These are phyloP conservation scores for Pichia rugopelliculosa DNA, from an alignment of 805 yeast species.

Conservation along the genomic window DNA sequence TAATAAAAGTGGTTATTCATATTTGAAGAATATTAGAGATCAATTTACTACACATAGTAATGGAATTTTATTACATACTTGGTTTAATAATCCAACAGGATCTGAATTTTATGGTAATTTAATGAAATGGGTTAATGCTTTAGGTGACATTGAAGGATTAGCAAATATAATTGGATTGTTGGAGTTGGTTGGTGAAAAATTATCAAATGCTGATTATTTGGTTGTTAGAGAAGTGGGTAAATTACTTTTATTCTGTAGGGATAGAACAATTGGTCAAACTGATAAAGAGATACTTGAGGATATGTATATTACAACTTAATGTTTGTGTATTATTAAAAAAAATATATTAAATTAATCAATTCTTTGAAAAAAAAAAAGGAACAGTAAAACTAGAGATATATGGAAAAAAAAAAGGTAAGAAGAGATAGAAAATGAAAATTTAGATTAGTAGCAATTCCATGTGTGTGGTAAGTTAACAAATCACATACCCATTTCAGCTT, in stretches of 20 bases:
- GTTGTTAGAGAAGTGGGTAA: conserved; percentile 50
- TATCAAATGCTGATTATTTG: conserved; percentile 43
- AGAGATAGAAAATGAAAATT: background rate
- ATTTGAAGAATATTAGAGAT: conserved; percentile 41
- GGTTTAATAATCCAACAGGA: conserved; percentile 29
- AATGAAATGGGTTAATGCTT: conserved; percentile 33
- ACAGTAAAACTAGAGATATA: background rate
- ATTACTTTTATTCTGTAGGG: conserved; percentile 45
- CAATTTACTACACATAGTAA: conserved; percentile 32
- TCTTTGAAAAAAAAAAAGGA: conserved; percentile 16
- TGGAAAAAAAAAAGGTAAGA: background rate
- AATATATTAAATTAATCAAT: background rate
- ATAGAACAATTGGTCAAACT: conserved; percentile 43
- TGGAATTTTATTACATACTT: conserved; percentile 26
- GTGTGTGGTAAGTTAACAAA: background rate
- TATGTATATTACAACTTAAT: conserved; percentile 33
- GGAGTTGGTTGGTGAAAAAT: conserved; percentile 34
- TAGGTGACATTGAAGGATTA: conserved; percentile 35
- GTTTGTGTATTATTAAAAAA: conserved; percentile 6
- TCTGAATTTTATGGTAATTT: conserved; percentile 36
- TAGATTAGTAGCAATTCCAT: background rate
- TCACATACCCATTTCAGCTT: conserved; percentile 78
- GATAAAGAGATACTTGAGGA: conserved; percentile 38
- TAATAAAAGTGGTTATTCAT: conserved; percentile 43
- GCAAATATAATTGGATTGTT: conserved; percentile 52